Evolutionary conservation across 495 filamentous ascomycete species (phyloP).

Genomic region (Annulohypoxylon maeteangense): DNA sequence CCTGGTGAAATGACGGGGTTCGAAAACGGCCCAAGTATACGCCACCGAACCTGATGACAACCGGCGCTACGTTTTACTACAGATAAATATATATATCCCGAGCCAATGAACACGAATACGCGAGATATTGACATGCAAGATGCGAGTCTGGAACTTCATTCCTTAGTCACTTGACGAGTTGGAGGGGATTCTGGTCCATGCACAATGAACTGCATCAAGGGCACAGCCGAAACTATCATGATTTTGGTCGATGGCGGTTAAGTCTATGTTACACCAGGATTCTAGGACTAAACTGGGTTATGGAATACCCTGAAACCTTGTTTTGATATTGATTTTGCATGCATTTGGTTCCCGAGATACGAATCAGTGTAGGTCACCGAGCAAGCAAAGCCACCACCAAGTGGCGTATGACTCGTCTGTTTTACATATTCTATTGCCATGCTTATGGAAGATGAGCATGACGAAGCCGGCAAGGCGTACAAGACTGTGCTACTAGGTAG

Average conservation of each 20-base stretch:
- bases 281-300: not conserved
- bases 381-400: not conserved
- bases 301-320: constrained; percentile 1
- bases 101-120: constrained; percentile 6
- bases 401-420: constrained; percentile 2
- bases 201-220: constrained; percentile 12
- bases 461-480: not conserved
- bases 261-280: constrained; percentile 9
- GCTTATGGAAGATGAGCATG: not conserved
- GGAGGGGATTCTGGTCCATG: constrained; percentile 5
- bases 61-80: constrained; percentile 3
- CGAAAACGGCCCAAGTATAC: not conserved
- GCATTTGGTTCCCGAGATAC: not conserved
- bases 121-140: constrained; percentile 18
- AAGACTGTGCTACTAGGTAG: not conserved
- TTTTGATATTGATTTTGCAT: constrained; percentile 2
- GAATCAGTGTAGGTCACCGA: not conserved
- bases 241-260: not conserved
- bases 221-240: not conserved
- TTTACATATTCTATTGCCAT: not conserved
- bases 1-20: not conserved
- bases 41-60: constrained; percentile 1
- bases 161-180: constrained; percentile 19
- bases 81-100: constrained; percentile 7
- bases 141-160: constrained; percentile 31